These are phyloP conservation scores for Beauveria pseudobassiana DNA, from an alignment of 2,329 filamentous ascomycete genomes.

Conservation along the genomic window DNA sequence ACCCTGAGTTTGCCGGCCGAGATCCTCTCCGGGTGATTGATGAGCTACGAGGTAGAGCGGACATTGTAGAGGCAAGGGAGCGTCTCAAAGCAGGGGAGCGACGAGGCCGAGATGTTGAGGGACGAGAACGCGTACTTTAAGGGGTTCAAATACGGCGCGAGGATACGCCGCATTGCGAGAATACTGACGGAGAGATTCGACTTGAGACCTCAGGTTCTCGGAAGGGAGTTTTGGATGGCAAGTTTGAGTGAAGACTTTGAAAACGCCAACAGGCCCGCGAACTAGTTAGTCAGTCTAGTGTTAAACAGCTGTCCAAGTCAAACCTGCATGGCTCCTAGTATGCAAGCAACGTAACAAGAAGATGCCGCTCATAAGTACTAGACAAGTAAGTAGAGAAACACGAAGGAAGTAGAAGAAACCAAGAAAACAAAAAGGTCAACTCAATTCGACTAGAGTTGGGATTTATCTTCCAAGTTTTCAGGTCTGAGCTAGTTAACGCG, in stretches of 20 bases:
- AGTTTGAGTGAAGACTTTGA: not conserved
- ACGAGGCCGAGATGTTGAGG: not conserved
- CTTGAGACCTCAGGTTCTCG: not conserved
- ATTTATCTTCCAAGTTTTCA: too few species aligned
- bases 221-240: not conserved
- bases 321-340: too few species aligned
- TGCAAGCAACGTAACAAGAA: too few species aligned
- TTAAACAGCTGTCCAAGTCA: too few species aligned
- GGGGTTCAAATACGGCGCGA: not conserved
- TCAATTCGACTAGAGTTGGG: too few species aligned
- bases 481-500: too few species aligned
- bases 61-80: not conserved
- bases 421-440: too few species aligned
- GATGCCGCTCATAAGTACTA: too few species aligned
- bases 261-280: not conserved
- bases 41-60: not conserved
- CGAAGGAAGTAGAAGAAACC: too few species aligned
- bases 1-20: not conserved
- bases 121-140: not conserved
- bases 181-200: not conserved
- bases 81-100: not conserved
- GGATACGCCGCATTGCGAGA: not conserved
- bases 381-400: too few species aligned
- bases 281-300: too few species aligned
- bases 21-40: not conserved